A percentile compares a stretch with the other conserved stretches of the same genome.
These are phyloP conservation scores for Lodderomyces elongisporus DNA, from an alignment of 1,139 yeast species.

Conservation along the genomic window DNA sequence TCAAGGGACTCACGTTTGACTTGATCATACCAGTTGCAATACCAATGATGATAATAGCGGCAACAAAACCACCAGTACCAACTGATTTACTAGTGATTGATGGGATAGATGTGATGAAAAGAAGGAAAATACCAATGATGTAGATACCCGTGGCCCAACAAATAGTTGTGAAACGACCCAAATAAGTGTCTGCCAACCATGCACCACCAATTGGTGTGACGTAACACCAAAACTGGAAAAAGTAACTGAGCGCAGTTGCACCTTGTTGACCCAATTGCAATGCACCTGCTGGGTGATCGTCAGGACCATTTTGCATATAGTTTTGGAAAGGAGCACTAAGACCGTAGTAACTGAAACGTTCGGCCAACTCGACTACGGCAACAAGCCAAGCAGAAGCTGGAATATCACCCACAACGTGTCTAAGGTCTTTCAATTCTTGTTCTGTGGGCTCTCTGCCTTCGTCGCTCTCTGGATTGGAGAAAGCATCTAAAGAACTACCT, in stretches of 20 bases:
- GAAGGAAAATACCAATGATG: slow-evolving; percentile 55
- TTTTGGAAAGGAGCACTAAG: slow-evolving; percentile 72
- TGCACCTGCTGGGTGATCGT: slow-evolving; percentile 52
- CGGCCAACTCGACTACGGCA: slow-evolving; percentile 75
- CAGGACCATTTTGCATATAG: slow-evolving; percentile 58
- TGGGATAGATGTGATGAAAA: slow-evolving; percentile 72
- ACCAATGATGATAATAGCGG: slow-evolving; percentile 65
- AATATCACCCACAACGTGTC: slow-evolving; percentile 38
- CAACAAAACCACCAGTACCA: slow-evolving; percentile 50
- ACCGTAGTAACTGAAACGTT: slow-evolving; percentile 83
- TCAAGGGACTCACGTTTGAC: slow-evolving; percentile 70
- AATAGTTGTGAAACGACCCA: slow-evolving; percentile 71
- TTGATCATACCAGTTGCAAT: slow-evolving; percentile 81
- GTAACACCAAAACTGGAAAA: slow-evolving; percentile 81
- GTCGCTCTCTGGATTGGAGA: slow-evolving; percentile 11
- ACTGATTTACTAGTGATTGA: slow-evolving; percentile 45
- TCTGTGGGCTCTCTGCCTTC: slow-evolving; percentile 34
- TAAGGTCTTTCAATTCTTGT: slow-evolving; percentile 34
- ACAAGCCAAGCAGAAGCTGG: slow-evolving; percentile 60
- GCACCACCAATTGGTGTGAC: slow-evolving; percentile 78
- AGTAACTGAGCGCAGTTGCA: slow-evolving; percentile 71
- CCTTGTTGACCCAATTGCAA: slow-evolving; percentile 56
- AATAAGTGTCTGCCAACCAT: slow-evolving; percentile 66
- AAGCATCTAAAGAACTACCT: slow-evolving; percentile 1
- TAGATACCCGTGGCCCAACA: slow-evolving; percentile 57